Percentiles rank a stretch among this genome's conserved stretches.
These are phyloP conservation scores for Phytophthora brassicae DNA, from an alignment of 352 stramenopile genomes.

Conservation along the genomic window DNA sequence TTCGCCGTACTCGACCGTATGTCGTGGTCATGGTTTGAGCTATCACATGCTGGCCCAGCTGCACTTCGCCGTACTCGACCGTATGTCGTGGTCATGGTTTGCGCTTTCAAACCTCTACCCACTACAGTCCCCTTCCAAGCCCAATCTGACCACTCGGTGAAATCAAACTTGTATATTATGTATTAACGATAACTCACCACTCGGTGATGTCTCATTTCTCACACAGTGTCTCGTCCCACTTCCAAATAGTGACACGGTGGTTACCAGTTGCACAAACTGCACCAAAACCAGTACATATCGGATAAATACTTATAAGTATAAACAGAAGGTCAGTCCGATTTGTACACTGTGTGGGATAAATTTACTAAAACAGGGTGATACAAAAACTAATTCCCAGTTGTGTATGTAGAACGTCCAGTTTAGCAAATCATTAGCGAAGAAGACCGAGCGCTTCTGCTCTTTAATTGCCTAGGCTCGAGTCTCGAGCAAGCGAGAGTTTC, in stretches of 20 bases:
- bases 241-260: not conserved
- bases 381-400: too few relatives aligned
- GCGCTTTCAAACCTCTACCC: constrained; percentile 5
- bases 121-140: constrained; percentile 24
- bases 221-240: not conserved
- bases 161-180: constrained; percentile 4
- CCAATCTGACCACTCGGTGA: constrained; percentile 11
- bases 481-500: too few relatives aligned
- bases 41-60: constrained; percentile 5
- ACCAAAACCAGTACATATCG: not conserved
- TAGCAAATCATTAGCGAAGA: too few relatives aligned
- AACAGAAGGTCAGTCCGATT: too few relatives aligned
- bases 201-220: constrained; percentile 3
- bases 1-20: constrained; percentile 8
- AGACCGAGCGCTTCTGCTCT: too few relatives aligned
- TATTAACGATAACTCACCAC: constrained; percentile 3
- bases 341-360: too few relatives aligned
- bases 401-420: too few relatives aligned
- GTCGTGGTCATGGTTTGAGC: constrained; percentile 13
- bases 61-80: constrained; percentile 2
- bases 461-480: too few relatives aligned
- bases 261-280: constrained; percentile 7
- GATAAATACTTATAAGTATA: too few relatives aligned
- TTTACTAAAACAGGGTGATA: too few relatives aligned
- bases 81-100: constrained; percentile 13